Conservation (phyloP, 2,329 filamentous ascomycete species). For the Epichloe brachyelytri region DNA sequence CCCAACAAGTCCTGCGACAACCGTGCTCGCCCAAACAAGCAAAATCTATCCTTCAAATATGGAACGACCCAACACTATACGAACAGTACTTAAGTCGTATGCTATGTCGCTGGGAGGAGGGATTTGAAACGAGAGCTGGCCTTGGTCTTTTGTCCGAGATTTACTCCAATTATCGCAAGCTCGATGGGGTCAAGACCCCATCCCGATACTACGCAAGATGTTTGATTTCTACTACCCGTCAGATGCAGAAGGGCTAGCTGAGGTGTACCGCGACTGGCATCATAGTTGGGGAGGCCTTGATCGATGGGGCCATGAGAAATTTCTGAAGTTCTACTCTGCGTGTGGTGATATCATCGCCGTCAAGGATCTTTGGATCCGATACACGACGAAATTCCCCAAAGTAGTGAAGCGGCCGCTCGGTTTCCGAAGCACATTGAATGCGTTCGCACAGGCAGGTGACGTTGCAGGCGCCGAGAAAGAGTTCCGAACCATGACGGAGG, state of each 20-base stretch:
- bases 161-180: constrained; percentile 32
- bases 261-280: constrained; percentile 37
- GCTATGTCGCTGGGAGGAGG: constrained; percentile 16
- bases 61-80: constrained; percentile 27
- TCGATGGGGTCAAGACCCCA: constrained; percentile 25
- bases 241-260: constrained; percentile 29
- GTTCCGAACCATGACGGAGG: constrained; percentile 46
- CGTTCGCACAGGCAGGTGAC: constrained; percentile 58
- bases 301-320: constrained; percentile 33
- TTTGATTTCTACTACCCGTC: constrained; percentile 28
- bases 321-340: constrained; percentile 34
- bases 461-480: constrained; percentile 42
- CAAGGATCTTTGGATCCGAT: constrained; percentile 32
- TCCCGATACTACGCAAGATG: constrained; percentile 29
- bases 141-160: constrained; percentile 24
- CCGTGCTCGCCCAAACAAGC: constrained; percentile 23
- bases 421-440: constrained; percentile 52
- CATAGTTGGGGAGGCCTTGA: constrained; percentile 26
- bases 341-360: constrained; percentile 34
- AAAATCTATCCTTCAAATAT: constrained; percentile 25
- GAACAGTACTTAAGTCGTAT: constrained; percentile 29
- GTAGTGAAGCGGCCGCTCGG: constrained; percentile 22
- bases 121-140: constrained; percentile 15
- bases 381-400: constrained; percentile 22
- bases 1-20: constrained; percentile 18